These are phyloP conservation scores for Kokia cookei DNA, from an alignment of 441 rosid species.

Conservation along the genomic window DNA sequence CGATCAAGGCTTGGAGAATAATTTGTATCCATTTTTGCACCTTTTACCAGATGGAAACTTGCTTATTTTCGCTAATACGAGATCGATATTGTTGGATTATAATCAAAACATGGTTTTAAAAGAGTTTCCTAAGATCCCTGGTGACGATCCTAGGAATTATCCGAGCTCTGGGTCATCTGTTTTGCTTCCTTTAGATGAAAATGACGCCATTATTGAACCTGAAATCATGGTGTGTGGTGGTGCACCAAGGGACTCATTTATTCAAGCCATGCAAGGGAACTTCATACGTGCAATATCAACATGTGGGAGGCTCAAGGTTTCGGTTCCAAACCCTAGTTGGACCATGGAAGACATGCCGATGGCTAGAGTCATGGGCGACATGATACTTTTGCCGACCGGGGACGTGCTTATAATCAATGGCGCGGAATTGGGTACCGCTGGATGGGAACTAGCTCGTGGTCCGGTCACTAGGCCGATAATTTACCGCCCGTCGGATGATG, in stretches of 20 bases:
- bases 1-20: constrained; percentile 52
- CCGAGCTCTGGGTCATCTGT: constrained; percentile 90
- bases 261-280: constrained; percentile 11
- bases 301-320: constrained; percentile 63
- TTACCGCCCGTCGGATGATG: constrained; percentile 28
- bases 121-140: constrained; percentile 55
- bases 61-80: constrained; percentile 73
- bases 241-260: constrained; percentile 47
- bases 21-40: constrained; percentile 76
- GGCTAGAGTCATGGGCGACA: constrained; percentile 79
- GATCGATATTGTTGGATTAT: constrained; percentile 61
- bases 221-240: constrained; percentile 89
- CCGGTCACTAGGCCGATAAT: constrained; percentile 54
- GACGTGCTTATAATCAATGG: constrained; percentile 70
- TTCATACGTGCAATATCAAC: constrained; percentile 48
- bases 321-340: constrained; percentile 53
- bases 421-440: constrained; percentile 57
- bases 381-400: constrained; percentile 67
- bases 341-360: constrained; percentile 69
- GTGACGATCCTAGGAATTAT: constrained; percentile 62
- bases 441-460: constrained; percentile 56
- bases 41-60: constrained; percentile 80
- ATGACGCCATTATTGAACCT: constrained; percentile 24
- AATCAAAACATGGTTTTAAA: constrained; percentile 35
- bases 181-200: constrained; percentile 63